Percentiles rank a stretch among this genome's conserved stretches.
Conservation (phyloP, 495 filamentous ascomycete genomes). For the Oleoguttula mirabilis region DNA sequence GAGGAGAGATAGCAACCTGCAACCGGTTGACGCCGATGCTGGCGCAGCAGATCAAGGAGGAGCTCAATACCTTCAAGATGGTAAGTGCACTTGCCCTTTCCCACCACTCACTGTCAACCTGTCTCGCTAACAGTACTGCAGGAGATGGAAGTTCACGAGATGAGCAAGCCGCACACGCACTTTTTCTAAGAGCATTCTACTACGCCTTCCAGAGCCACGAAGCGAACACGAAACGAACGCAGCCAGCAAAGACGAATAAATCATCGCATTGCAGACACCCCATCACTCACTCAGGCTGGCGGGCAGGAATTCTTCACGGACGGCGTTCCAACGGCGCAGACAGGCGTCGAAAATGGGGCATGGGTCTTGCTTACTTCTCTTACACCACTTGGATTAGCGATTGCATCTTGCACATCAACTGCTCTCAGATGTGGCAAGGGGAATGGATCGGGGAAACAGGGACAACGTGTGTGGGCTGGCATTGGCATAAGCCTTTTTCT, state of each 20-base stretch:
- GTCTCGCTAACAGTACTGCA: conserved; percentile 30
- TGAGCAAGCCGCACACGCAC: conserved; percentile 97
- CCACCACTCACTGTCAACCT: neutral
- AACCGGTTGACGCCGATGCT: conserved; percentile 94
- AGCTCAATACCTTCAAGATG: conserved; percentile 99
- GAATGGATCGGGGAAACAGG: no score
- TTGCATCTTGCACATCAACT: neutral
- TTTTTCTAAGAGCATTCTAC: conserved; percentile 91
- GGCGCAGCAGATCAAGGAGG: conserved; percentile 98
- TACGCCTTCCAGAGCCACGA: no score
- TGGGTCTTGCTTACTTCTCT: neutral
- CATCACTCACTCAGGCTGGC: no score
- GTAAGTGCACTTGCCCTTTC: conserved; percentile 40
- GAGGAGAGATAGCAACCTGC: conserved; percentile 94
- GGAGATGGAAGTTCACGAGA: conserved; percentile 99
- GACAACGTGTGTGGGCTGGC: no score
- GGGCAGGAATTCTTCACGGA: no score
- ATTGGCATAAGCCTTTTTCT: no score
- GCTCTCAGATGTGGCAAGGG: no score
- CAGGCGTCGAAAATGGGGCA: neutral
- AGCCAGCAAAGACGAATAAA: no score
- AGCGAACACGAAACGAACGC: no score
- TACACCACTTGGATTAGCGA: neutral
- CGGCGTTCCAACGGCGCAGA: no score
- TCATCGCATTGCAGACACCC: conserved; percentile 1